Base-by-base conservation (phyloP, 805 yeast genomes). In the Kodamaea fukazawae region DNA sequence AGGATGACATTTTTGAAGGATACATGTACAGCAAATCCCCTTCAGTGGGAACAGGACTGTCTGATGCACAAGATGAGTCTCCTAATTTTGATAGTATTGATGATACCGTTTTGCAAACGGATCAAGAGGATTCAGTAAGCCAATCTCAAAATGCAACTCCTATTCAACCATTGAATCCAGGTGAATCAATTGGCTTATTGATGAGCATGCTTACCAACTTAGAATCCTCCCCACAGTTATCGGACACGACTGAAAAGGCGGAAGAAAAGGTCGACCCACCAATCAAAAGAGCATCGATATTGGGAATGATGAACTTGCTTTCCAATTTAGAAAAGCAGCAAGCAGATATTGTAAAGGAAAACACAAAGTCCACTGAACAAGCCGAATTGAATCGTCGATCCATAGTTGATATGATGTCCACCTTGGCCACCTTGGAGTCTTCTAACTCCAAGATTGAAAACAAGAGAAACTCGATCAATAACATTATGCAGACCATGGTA, bases 1-100 rank as follows among this genome's bases (percentile, higher is more conserved):
- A 46, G n/a, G 53, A 60, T 14, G 90, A 60, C 39, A 53, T 60
- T 4, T 48, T 63, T 8, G 68, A 63, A 31, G 57, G 54, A 38
- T 63, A 63, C 42, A 40, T 63, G 29, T 61, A 54, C 22, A 55
- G 56, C 29, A 44, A 48, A 18, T 53, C 54, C 46, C 52, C 62
- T 5, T 50, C 55, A 3, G 36, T 42, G n/a, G 44, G 13, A n/a
- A 16, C 20, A 13, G 26, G 23, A 6, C 16, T 20, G 11, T 34
- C 31, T 11, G 37, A 16, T 8, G 8, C 8, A 8, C 23, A 20
- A 5, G 23, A 20, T 6, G 23, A 20, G 8, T 5, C 23, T 6
- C 23, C 23, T 6, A 20, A 20, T 8, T 8, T n/a, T 4, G 29
- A 27, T 11, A 11, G 14, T 7, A 7, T 27, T 5, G 29, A 27